phyloP scores from a whole-genome alignment of 768 basidiomycete genomes.

The Boletus insuetus region DNA sequence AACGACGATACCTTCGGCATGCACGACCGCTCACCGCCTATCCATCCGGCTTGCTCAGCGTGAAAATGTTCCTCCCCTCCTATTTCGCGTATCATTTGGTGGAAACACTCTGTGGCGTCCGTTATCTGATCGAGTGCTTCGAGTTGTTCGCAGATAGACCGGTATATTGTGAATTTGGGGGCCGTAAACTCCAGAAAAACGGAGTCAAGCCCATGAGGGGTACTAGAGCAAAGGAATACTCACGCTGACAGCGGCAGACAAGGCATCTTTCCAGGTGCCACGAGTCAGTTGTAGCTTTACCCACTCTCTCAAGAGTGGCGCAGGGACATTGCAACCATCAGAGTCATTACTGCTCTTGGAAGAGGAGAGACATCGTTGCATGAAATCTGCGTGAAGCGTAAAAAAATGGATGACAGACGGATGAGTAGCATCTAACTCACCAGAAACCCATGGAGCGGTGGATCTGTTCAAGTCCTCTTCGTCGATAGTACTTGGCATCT shows the following conservation, averaged over 20 bases:
- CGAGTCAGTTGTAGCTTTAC: neutral
- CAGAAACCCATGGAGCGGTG: neutral
- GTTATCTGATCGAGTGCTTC: neutral
- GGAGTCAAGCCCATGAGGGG: neutral
- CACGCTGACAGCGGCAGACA: neutral
- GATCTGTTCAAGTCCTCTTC: neutral
- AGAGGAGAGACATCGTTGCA: neutral
- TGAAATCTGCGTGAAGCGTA: neutral
- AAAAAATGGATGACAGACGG: neutral
- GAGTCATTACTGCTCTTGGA: neutral
- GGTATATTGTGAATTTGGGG: neutral
- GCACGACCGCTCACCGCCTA: neutral
- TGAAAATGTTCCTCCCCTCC: neutral
- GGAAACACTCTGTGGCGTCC: constrained; percentile 1
- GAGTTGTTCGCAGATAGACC: constrained; percentile 3
- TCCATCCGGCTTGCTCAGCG: neutral
- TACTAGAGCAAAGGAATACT: neutral
- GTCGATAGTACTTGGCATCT: neutral
- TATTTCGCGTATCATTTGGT: neutral
- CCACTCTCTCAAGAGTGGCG: constrained; percentile 7
- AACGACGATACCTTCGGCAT: neutral
- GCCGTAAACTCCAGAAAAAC: neutral
- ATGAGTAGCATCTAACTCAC: neutral
- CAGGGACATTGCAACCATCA: neutral
- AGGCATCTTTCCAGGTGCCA: constrained; percentile 4